Evolutionary conservation across 805 yeast genomes (phyloP).

Genomic region (Candida railenensis): DNA sequence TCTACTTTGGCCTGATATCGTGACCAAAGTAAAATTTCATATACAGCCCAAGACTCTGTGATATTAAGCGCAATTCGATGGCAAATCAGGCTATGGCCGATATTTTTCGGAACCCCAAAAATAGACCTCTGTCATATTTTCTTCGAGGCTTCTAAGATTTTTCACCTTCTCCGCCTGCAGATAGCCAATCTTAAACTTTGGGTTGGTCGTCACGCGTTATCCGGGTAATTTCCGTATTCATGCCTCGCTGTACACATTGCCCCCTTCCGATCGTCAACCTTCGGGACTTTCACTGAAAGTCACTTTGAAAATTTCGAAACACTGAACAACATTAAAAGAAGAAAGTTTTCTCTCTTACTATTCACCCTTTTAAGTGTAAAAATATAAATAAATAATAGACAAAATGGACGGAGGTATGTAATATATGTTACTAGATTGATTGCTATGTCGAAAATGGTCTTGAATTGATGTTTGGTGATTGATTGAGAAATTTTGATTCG

Average conservation of each 20-base stretch:
- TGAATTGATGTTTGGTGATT: not conserved
- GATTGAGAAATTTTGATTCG: too few species aligned
- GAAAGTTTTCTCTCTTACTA: not conserved
- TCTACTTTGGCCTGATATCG: too few species aligned
- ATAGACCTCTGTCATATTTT: not conserved
- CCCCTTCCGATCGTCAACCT: slow-evolving; percentile 6
- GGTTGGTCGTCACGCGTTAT: slow-evolving; percentile 2
- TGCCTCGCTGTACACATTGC: slow-evolving; percentile 6
- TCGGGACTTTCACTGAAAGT: not conserved
- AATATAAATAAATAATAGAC: slow-evolving; percentile 3
- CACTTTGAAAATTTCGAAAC: not conserved
- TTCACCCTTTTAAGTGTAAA: not conserved
- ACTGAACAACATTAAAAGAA: not conserved
- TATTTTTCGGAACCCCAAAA: not conserved
- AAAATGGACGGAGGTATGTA: slow-evolving; percentile 10
- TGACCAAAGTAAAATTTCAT: too few species aligned
- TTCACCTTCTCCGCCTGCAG: not conserved
- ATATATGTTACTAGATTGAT: not conserved
- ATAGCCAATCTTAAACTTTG: not conserved
- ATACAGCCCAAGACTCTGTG: too few species aligned
- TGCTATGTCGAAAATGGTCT: not conserved
- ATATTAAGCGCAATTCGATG: too few species aligned
- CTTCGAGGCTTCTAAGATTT: not conserved
- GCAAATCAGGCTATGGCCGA: not conserved
- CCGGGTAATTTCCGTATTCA: slow-evolving; percentile 2